Evolutionary conservation across 257 asterid species (phyloP).

Genomic region (Solanum pinnatisectum): DNA sequence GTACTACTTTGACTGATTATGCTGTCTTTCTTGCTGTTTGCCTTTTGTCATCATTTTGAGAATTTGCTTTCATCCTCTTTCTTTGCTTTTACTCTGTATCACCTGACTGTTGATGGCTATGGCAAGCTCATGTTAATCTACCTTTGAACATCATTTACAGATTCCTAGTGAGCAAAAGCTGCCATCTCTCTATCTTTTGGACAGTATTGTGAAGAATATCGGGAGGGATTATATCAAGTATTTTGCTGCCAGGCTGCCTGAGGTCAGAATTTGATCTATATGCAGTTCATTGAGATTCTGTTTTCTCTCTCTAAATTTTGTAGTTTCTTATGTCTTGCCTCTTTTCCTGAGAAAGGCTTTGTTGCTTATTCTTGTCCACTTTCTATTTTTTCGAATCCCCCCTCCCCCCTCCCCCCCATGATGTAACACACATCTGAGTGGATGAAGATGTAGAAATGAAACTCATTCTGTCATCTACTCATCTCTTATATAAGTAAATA

Average conservation of each 20-base stretch:
- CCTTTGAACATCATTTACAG: constrained; percentile 40
- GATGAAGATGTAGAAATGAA: neutral
- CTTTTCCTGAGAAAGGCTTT: neutral
- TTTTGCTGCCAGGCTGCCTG: constrained; percentile 66
- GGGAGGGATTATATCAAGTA: constrained; percentile 85
- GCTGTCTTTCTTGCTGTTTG: neutral
- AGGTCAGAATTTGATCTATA: constrained; percentile 40
- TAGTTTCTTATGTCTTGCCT: neutral
- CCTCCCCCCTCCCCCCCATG: neutral
- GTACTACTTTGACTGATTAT: neutral
- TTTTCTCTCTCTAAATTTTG: neutral
- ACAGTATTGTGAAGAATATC: constrained; percentile 95
- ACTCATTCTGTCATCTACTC: neutral
- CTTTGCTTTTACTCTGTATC: neutral
- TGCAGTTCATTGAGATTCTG: neutral
- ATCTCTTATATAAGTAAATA: neutral
- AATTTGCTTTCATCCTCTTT: neutral
- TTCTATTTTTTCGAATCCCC: neutral
- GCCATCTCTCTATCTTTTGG: constrained; percentile 89
- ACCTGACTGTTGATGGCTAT: neutral
- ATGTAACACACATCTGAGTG: neutral
- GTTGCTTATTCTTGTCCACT: neutral
- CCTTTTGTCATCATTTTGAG: neutral
- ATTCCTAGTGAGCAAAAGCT: constrained; percentile 86
- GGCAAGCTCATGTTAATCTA: constrained; percentile 12